Evolutionary conservation across 1,284 basidiomycete species (phyloP).

Genomic region (Kwoniella shivajii): DNA sequence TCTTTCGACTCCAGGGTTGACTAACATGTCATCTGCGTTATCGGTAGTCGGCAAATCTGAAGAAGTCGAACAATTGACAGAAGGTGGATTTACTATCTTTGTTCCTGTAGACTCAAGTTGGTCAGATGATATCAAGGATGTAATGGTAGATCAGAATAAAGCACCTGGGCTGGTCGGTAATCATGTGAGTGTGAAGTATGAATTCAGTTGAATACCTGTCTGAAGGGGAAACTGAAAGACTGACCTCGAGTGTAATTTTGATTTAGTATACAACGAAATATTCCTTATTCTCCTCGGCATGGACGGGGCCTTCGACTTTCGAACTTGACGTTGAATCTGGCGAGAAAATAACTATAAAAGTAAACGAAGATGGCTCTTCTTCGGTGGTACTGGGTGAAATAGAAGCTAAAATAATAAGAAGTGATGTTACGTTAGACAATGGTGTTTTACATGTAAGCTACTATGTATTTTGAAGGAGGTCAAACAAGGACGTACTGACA

Average conservation of each 20-base stretch:
- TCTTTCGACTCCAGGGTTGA: conserved; percentile 25
- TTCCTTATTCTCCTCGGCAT: conserved; percentile 37
- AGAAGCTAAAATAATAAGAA: conserved; percentile 30
- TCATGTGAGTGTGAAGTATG: conserved; percentile 31
- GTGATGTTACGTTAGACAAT: conserved; percentile 42
- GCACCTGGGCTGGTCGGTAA: conserved; percentile 26
- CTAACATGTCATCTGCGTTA: conserved; percentile 28
- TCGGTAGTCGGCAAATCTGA: conserved; percentile 16
- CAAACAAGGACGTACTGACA: too few relatives aligned
- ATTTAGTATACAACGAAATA: conserved; percentile 41
- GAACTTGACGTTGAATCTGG: conserved; percentile 35
- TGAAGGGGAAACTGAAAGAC: background rate
- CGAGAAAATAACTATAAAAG: conserved; percentile 23
- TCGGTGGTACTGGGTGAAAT: conserved; percentile 19
- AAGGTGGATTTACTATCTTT: conserved; percentile 46
- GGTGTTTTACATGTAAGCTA: conserved; percentile 49
- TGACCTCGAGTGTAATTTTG: background rate
- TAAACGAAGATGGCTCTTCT: conserved; percentile 32
- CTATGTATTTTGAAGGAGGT: background rate
- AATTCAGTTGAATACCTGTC: background rate
- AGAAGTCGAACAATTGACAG: conserved; percentile 26
- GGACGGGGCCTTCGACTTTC: conserved; percentile 21
- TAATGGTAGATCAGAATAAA: conserved; percentile 18
- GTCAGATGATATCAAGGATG: conserved; percentile 14
- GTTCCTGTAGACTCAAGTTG: conserved; percentile 44